Base-by-base conservation (phyloP, 1,284 basidiomycete species). In the Tremellales sp. region DNA sequence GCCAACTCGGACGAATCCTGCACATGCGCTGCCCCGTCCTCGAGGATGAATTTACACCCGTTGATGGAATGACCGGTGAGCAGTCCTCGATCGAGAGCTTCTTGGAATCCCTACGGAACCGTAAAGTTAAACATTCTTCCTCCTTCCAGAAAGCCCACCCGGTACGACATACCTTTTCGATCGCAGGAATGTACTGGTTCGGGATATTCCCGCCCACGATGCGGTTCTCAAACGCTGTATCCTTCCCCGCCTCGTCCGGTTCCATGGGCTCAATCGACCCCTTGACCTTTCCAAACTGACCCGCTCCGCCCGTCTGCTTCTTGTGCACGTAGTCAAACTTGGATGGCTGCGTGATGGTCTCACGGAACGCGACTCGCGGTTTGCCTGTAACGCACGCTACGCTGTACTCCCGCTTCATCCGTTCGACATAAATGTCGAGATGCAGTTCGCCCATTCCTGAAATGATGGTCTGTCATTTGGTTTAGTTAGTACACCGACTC, bases 401-500 rank as follows among this genome's bases (percentile, higher is more conserved):
- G 54, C 88, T 89, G 76, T 99, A 99, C 75, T 99, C 95, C 50
- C 95, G 85, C 60, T 84, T 85, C 92, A 99, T 97, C 36, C 95
- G 87, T 73, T 98, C 95, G 53, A 97, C 94, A 75, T 99, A 98
- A 65, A 99, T 97, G 68, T 99, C 95, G 22, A 99, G 81, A 69
- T 99, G 95, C 9, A 99, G 81, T 74, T 99, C 95, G 25, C 94
- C 95, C 95, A 98, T 99, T 16, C 95, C 95, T 27, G 90, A 94
- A 55, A 99, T 97, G 71, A 99, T 99, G n/a, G 95, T 98, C 86
- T 90, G 57, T 22, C 3, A 29, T 3, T 19, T 42, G n/a, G 24
- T 24, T 28, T 32, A 51, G 33, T 7, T 5, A 37, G 24, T 56
- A 43, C 18, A n/a, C n/a, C n/a, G n/a, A n/a, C n/a, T n/a, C n/a